Evolutionary conservation across 2,329 filamentous ascomycete genomes (phyloP), one percentile per base, ranked within the genome.

Genomic region (Fusarium concolor): DNA sequence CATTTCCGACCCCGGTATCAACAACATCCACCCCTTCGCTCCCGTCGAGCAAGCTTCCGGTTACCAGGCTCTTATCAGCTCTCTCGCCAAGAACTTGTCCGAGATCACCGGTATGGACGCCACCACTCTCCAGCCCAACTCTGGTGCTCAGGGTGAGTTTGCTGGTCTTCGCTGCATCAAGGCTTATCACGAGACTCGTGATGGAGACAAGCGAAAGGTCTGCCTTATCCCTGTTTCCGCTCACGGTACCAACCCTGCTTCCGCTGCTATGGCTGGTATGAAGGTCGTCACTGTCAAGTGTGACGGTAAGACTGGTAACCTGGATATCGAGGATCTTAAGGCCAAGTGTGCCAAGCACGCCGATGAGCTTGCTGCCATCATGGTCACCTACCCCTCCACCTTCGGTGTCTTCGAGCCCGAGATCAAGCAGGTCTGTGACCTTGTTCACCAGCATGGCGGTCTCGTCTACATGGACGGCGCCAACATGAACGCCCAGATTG

Each of bases 391-490:
- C 78, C 95, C 95, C 35, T 95, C 91, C 78, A 97, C 95, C 0
- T 98, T 92, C 70, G 95, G 95, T 77, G 93, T 97, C 33, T 98
- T 96, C 75, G 95, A 98, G 83, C 94, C 94, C 4, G 87, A 90
- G 71, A 88, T 97, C 78, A 96, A 94, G 83, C 87, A 92, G 75
- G 94, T 90, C 14, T 97, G 93, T 79, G 84, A 93, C 52, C 84
- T 96, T 29, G 93, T 98, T 17, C 95, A 98, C 81, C 80, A 91
- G 71, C 84, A 96, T 76, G 95, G 95, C 44, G 95, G 95, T 15
- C 93, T 96, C 77, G 95, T 98, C n/a, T 98, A 97, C 84, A 97
- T 97, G 95, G 95, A 98, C 76, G 95, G 95, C 42, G 95, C 95
- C 71, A 98, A 97, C 83, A 95, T 97, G 92, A 98, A 97, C 77